Percentiles rank a stretch among this genome's conserved stretches.
Evolutionary conservation across 768 basidiomycete species (phyloP).

Genomic region (Lanmaoa pseudosensibilis): DNA sequence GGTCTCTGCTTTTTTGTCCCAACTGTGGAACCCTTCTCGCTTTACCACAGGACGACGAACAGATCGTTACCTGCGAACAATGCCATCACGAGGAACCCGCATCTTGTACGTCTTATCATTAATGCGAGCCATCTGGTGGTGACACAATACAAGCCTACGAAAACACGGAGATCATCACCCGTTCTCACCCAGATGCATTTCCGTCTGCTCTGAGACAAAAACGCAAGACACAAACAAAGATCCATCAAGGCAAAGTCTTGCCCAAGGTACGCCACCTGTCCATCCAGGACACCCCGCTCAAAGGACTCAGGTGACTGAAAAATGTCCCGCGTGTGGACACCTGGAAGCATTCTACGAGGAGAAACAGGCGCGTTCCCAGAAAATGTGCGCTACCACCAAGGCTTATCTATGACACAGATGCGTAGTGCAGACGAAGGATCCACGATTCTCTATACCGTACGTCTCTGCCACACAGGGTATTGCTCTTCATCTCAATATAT

Average conservation of each 20-base stretch:
- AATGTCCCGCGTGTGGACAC: slow-evolving; percentile 86
- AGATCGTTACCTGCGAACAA: slow-evolving; percentile 81
- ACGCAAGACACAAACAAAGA: slow-evolving; percentile 84
- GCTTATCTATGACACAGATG: slow-evolving; percentile 44
- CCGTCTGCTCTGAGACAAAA: slow-evolving; percentile 86
- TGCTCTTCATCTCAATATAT: slow-evolving; percentile 5
- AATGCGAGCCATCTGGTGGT: neutral
- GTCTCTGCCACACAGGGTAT: slow-evolving; percentile 30
- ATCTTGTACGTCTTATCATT: slow-evolving; percentile 61
- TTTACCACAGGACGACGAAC: slow-evolving; percentile 73
- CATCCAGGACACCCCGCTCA: neutral
- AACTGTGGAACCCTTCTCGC: slow-evolving; percentile 88
- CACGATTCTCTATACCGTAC: slow-evolving; percentile 90
- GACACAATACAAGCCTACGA: slow-evolving; percentile 69
- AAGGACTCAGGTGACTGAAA: slow-evolving; percentile 70
- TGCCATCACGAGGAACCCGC: slow-evolving; percentile 87
- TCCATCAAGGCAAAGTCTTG: slow-evolving; percentile 68
- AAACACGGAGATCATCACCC: slow-evolving; percentile 84
- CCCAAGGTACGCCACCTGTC: slow-evolving; percentile 51
- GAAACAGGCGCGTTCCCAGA: slow-evolving; percentile 59
- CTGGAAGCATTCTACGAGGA: slow-evolving; percentile 86
- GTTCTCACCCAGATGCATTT: slow-evolving; percentile 92
- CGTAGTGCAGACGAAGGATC: slow-evolving; percentile 94
- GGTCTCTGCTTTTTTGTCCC: slow-evolving; percentile 93
- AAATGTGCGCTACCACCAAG: neutral